Evolutionary conservation across 495 filamentous ascomycete genomes (phyloP).

Genomic region (Articulospora tetracladia): DNA sequence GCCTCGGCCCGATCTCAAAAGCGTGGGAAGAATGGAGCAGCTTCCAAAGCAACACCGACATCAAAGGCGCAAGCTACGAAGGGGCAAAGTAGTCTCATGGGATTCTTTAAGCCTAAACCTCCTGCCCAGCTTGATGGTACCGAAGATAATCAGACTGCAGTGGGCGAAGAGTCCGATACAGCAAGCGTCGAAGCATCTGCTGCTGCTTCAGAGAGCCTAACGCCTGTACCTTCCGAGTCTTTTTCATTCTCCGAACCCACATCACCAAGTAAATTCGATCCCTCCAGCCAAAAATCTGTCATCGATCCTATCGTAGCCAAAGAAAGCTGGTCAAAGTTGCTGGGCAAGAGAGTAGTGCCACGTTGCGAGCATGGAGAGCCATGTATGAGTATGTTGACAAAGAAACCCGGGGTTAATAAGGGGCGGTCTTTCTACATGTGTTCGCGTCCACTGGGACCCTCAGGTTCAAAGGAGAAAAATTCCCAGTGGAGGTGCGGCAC

Average conservation of each 20-base stretch:
- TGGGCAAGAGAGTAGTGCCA: conserved; percentile 70
- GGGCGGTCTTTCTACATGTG: conserved; percentile 89
- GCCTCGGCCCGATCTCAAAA: conserved; percentile 10
- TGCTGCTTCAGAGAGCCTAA: not conserved
- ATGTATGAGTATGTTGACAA: conserved; percentile 75
- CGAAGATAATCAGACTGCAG: conserved; percentile 13
- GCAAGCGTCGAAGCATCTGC: conserved; percentile 2
- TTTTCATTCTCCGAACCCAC: not conserved
- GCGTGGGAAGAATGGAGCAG: conserved; percentile 9
- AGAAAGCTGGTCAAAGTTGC: conserved; percentile 81
- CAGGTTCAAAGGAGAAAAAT: conserved; percentile 74
- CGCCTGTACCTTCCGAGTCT: not conserved
- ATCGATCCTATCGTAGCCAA: conserved; percentile 71
- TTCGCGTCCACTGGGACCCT: conserved; percentile 73
- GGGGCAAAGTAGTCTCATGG: conserved; percentile 73
- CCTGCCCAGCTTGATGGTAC: conserved; percentile 8
- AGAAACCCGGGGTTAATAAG: conserved; percentile 81
- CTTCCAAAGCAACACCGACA: conserved; percentile 26
- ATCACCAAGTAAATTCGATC: conserved; percentile 17
- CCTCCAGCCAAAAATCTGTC: conserved; percentile 31
- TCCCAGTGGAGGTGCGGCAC: conserved; percentile 83
- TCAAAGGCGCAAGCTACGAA: conserved; percentile 32
- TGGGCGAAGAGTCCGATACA: conserved; percentile 8
- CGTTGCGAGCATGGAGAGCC: conserved; percentile 86
- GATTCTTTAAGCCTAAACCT: conserved; percentile 73